phyloP scores from a whole-genome alignment of 2,329 filamentous ascomycete genomes.

The Sodiomyces alkalinus region DNA sequence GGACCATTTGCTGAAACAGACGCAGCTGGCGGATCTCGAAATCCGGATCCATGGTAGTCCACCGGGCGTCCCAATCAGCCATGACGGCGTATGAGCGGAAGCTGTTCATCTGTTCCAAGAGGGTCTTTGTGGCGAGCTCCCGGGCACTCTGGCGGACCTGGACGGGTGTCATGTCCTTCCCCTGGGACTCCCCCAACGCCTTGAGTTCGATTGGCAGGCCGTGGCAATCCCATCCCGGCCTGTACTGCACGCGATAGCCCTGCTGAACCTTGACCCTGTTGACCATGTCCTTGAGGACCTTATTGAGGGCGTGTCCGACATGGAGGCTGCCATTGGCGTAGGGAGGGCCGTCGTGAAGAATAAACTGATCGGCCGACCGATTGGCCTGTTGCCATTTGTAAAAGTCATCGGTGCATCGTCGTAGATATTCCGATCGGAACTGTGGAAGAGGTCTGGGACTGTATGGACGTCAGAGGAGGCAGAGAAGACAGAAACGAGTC shows the following conservation, averaged over 20 bases:
- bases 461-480: conserved; percentile 2
- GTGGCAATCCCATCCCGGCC: conserved; percentile 96
- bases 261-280: conserved; percentile 65
- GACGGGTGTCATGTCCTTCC: conserved; percentile 30
- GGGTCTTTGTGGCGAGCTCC: conserved; percentile 49
- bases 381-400: conserved; percentile 70
- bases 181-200: conserved; percentile 48
- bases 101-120: conserved; percentile 56
- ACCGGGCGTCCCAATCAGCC: conserved; percentile 64
- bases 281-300: conserved; percentile 91
- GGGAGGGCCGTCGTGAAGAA: conserved; percentile 88
- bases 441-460: conserved; percentile 37
- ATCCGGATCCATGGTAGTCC: conserved; percentile 62
- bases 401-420: conserved; percentile 69
- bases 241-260: conserved; percentile 63
- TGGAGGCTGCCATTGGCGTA: conserved; percentile 92
- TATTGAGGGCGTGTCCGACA: conserved; percentile 90
- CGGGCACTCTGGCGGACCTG: conserved; percentile 50
- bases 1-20: conserved; percentile 62
- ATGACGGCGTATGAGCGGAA: conserved; percentile 66
- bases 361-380: conserved; percentile 47
- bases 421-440: conserved; percentile 44
- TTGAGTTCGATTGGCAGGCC: conserved; percentile 95
- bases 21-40: conserved; percentile 64
- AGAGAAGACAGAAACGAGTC: conserved; percentile 4